Percentiles rank a stretch among this genome's conserved stretches.
Conservation (phyloP, 176 grass and related monocot species). For the Ananas comosus region DNA sequence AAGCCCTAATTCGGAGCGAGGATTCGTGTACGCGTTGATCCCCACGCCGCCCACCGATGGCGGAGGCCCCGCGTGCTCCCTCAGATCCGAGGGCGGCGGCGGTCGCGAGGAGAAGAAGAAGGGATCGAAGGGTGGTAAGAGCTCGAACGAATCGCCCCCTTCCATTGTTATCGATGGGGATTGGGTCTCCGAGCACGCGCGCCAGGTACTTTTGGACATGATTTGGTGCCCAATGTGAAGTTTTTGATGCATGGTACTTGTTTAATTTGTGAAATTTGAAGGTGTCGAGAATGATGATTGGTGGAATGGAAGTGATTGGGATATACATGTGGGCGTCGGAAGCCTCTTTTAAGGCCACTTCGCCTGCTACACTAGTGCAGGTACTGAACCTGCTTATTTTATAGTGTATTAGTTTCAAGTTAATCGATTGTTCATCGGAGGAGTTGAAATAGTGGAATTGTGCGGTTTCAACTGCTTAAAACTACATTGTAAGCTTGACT, state of each 20-base stretch:
- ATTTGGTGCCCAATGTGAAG: neutral
- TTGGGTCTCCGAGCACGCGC: conserved; percentile 87
- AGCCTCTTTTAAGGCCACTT: conserved; percentile 66
- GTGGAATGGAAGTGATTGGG: conserved; percentile 70
- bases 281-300: conserved; percentile 88
- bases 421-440: neutral
- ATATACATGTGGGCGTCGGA: conserved; percentile 84
- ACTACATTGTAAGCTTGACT: too few species aligned
- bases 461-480: too few species aligned
- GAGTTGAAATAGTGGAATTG: neutral
- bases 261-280: conserved; percentile 11
- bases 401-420: neutral
- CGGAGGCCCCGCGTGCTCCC: conserved; percentile 53
- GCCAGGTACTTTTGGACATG: conserved; percentile 36
- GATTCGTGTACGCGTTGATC: conserved; percentile 68
- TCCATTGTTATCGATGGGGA: conserved; percentile 63
- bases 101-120: conserved; percentile 25
- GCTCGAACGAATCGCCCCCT: conserved; percentile 22
- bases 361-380: conserved; percentile 55
- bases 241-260: neutral
- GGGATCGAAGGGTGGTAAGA: conserved; percentile 30
- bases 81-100: conserved; percentile 27
- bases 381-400: conserved; percentile 21
- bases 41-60: conserved; percentile 75
- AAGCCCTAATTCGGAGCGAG: conserved; percentile 56